Evolutionary conservation across 2,329 filamentous ascomycete species (phyloP).

Genomic region (Penicillium sp.): DNA sequence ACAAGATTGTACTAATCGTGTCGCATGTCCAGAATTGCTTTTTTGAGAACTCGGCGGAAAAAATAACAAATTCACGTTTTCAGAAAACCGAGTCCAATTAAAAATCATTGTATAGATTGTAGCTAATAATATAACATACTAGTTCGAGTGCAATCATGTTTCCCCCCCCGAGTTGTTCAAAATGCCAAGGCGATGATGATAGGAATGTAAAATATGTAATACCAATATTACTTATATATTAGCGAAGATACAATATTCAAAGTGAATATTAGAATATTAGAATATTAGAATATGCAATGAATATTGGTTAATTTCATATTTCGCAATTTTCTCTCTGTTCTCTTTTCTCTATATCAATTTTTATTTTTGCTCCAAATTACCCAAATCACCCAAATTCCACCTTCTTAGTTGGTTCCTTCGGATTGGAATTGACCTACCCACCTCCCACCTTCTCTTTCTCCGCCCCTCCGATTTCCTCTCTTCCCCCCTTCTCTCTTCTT

Average conservation of each 20-base stretch:
- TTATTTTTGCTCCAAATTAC: too few relatives aligned
- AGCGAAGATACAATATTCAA: background rate
- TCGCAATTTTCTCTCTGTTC: background rate
- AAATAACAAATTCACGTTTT: background rate
- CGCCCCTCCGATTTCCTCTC: slow-evolving; percentile 11
- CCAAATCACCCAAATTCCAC: background rate
- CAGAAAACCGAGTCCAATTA: background rate
- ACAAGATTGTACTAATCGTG: background rate
- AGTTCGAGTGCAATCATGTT: background rate
- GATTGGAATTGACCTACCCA: slow-evolving; percentile 5
- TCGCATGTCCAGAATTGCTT: background rate
- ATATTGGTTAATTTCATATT: background rate
- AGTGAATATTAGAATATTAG: background rate
- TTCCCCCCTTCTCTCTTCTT: slow-evolving; percentile 9
- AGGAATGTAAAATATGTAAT: background rate
- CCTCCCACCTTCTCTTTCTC: slow-evolving; percentile 2
- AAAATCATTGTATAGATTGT: background rate
- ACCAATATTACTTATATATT: background rate
- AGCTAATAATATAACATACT: slow-evolving; percentile 1
- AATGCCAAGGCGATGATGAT: background rate
- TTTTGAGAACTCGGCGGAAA: background rate
- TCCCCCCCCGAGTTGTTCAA: background rate
- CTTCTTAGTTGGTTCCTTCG: background rate
- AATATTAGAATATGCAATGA: background rate
- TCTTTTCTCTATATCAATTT: background rate